A percentile compares a stretch with the other conserved stretches of the same genome.
phyloP scores from a whole-genome alignment of 345 rosid species.

The Citrus medica region DNA sequence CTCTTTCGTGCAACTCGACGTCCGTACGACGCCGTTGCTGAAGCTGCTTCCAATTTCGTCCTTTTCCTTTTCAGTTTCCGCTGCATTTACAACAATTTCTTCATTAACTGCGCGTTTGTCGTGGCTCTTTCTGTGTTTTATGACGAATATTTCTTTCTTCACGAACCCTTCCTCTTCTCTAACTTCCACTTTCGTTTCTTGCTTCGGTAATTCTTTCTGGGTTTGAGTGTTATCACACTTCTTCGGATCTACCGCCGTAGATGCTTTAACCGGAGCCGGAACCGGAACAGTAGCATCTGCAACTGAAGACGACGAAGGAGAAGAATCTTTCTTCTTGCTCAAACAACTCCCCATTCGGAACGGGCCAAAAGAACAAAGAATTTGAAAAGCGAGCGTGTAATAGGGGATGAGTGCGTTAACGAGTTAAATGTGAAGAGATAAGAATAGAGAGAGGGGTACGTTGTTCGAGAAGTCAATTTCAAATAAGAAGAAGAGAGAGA shows the following conservation, averaged over 20 bases:
- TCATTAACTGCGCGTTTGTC: slow-evolving; percentile 38
- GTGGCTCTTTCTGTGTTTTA: slow-evolving; percentile 81
- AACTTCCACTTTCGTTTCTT: neutral
- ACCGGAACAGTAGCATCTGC: slow-evolving; percentile 3
- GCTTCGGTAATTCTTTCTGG: neutral
- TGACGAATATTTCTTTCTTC: slow-evolving; percentile 72
- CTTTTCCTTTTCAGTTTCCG: slow-evolving; percentile 8
- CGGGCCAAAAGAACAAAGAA: neutral
- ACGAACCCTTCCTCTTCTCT: slow-evolving; percentile 25
- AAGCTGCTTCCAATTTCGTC: slow-evolving; percentile 23
- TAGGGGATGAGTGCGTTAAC: neutral
- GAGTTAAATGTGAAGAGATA: neutral
- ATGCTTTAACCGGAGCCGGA: slow-evolving; percentile 1
- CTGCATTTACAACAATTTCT: neutral
- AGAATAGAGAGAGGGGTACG: slow-evolving; percentile 13
- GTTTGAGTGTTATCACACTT: slow-evolving; percentile 8
- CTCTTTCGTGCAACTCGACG: slow-evolving; percentile 66
- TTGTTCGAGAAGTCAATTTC: slow-evolving; percentile 25
- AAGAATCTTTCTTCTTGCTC: slow-evolving; percentile 46
- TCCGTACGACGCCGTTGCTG: slow-evolving; percentile 23
- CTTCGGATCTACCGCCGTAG: slow-evolving; percentile 9
- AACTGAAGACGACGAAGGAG: slow-evolving; percentile 21
- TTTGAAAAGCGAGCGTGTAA: neutral
- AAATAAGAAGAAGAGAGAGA: slow-evolving; percentile 13
- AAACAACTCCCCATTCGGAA: slow-evolving; percentile 62